Percentiles rank a stretch among this genome's conserved stretches.
Evolutionary conservation across 2,329 filamentous ascomycete species (phyloP).

Genomic region (Arachnopeziza araneosa): DNA sequence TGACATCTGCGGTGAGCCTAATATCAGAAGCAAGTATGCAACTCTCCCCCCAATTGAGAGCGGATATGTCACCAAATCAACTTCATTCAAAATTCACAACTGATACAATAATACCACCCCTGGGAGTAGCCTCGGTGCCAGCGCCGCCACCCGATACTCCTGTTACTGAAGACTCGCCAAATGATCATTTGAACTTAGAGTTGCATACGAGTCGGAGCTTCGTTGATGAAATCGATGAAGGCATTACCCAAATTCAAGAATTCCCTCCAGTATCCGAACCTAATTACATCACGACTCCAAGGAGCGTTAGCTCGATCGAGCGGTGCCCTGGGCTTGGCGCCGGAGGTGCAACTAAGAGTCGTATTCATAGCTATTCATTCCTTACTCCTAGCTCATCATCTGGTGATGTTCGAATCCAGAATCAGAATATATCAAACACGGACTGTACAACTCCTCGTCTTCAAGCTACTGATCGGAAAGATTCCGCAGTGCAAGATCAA

Average conservation of each 20-base stretch:
- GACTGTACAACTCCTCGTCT: neutral
- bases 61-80: neutral
- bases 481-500: neutral
- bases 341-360: neutral
- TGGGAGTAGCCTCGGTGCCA: neutral
- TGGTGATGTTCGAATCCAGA: neutral
- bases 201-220: conserved; percentile 6
- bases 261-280: too few relatives aligned
- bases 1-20: neutral
- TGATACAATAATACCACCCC: neutral
- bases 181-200: neutral
- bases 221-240: conserved; percentile 5
- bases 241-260: neutral
- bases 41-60: neutral
- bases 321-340: neutral
- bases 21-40: neutral
- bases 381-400: neutral
- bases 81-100: neutral
- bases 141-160: neutral
- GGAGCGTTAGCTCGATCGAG: neutral
- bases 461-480: neutral
- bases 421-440: neutral
- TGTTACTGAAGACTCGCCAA: neutral
- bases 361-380: neutral
- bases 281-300: neutral